A percentile compares a stretch with the other conserved stretches of the same genome.
phyloP scores from a whole-genome alignment of 768 basidiomycete genomes.

The Lactifluus volemus region DNA sequence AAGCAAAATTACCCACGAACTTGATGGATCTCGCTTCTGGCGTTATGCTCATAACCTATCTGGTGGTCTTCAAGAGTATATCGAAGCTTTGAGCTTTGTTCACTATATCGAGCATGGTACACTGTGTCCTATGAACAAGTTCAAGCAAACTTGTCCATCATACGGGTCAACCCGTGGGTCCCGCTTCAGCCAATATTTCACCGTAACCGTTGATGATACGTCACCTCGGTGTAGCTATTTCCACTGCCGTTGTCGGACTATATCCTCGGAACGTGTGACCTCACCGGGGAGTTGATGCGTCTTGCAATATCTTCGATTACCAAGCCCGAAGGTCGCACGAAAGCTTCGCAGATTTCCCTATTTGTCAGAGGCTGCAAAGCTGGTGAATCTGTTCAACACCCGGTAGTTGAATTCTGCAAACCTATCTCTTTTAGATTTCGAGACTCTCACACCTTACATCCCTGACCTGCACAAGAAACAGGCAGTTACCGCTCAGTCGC shows the following conservation, averaged over 20 bases:
- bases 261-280: slow-evolving; percentile 83
- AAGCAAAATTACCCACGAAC: slow-evolving; percentile 48
- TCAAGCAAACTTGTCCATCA: slow-evolving; percentile 53
- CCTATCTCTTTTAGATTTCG: slow-evolving; percentile 50
- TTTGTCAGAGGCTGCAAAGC: slow-evolving; percentile 72
- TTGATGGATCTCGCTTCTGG: slow-evolving; percentile 68
- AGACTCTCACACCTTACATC: slow-evolving; percentile 61
- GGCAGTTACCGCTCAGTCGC: slow-evolving; percentile 71
- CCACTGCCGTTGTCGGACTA: slow-evolving; percentile 76
- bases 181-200: background rate
- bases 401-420: background rate
- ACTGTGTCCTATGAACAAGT: slow-evolving; percentile 57
- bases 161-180: slow-evolving; percentile 31
- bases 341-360: slow-evolving; percentile 52
- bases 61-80: slow-evolving; percentile 88
- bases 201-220: background rate
- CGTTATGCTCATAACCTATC: slow-evolving; percentile 65
- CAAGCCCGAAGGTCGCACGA: slow-evolving; percentile 52
- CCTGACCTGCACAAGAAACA: slow-evolving; percentile 82
- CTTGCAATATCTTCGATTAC: slow-evolving; percentile 81
- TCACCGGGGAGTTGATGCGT: slow-evolving; percentile 96
- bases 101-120: slow-evolving; percentile 68
- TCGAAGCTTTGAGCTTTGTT: slow-evolving; percentile 86
- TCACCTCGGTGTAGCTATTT: slow-evolving; percentile 49
- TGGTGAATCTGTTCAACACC: slow-evolving; percentile 29